Evolutionary conservation across 192 early-diverging fungal genomes (phyloP).

Genomic region (Fimicolochytrium jonesii): DNA sequence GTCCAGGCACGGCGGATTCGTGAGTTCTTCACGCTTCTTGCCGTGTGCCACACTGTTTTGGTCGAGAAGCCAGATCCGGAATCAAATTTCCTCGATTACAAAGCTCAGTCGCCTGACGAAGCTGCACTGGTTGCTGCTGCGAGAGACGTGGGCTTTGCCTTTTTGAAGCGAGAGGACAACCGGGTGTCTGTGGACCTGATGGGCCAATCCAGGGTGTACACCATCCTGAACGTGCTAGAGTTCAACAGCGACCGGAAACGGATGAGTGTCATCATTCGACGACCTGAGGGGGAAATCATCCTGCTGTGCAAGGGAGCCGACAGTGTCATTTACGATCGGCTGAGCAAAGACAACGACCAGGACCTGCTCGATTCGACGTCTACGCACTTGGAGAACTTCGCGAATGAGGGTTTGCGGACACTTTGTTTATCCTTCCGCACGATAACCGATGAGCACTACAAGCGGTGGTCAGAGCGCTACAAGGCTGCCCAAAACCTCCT

Average conservation of each 20-base stretch:
- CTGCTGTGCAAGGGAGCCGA: constrained; percentile 95
- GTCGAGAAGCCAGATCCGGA: constrained; percentile 57
- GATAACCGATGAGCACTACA: constrained; percentile 68
- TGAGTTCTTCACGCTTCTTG: constrained; percentile 85
- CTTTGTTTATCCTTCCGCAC: constrained; percentile 78
- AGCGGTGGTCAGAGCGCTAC: constrained; percentile 71
- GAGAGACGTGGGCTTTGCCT: constrained; percentile 81
- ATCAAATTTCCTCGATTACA: constrained; percentile 53
- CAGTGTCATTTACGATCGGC: constrained; percentile 86
- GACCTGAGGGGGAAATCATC: constrained; percentile 76
- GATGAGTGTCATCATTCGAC: constrained; percentile 82
- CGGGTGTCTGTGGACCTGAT: constrained; percentile 68
- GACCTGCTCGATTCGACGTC: constrained; percentile 42
- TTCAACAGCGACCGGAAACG: constrained; percentile 96
- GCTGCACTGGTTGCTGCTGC: constrained; percentile 89
- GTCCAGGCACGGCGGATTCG: constrained; percentile 57
- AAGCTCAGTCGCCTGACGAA: constrained; percentile 95
- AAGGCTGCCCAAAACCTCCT: constrained; percentile 66
- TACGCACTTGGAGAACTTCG: constrained; percentile 41
- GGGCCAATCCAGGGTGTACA: constrained; percentile 69
- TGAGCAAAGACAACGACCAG: constrained; percentile 43
- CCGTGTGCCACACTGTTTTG: constrained; percentile 93
- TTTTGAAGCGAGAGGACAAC: constrained; percentile 70
- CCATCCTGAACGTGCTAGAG: constrained; percentile 81
- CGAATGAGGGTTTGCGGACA: constrained; percentile 77